phyloP scores from a whole-genome alignment of 345 rosid species.

The rapeseed (Brassica napus) region DNA sequence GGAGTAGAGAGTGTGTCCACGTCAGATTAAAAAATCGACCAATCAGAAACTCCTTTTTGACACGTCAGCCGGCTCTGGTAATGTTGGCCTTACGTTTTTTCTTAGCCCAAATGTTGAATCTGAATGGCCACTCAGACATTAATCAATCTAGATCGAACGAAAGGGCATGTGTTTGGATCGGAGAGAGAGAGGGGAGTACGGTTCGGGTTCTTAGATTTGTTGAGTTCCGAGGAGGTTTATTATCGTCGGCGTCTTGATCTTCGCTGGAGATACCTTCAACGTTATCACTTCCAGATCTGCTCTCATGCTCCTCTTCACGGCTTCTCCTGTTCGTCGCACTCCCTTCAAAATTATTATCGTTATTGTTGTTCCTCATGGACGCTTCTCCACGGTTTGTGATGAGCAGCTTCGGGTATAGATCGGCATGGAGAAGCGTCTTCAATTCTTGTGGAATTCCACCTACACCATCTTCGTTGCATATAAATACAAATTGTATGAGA shows the following conservation, averaged over 20 bases:
- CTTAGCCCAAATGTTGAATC: no score
- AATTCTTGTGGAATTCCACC: no score
- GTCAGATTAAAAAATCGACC: no score
- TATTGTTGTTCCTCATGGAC: slow-evolving; percentile 34
- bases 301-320: slow-evolving; percentile 63
- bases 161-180: background rate
- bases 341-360: slow-evolving; percentile 44
- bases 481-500: no score
- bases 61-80: no score
- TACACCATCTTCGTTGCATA: no score
- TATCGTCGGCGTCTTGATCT: slow-evolving; percentile 81
- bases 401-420: no score
- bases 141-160: background rate
- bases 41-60: no score
- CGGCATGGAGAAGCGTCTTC: no score
- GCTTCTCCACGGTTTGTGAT: slow-evolving; percentile 38
- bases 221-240: slow-evolving; percentile 85
- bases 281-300: slow-evolving; percentile 99
- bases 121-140: background rate
- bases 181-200: slow-evolving; percentile 46
- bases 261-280: slow-evolving; percentile 94
- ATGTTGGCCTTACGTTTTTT: no score
- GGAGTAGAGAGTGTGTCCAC: no score
- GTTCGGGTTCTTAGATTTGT: slow-evolving; percentile 98
- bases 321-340: slow-evolving; percentile 44